phyloP scores from a whole-genome alignment of 495 filamentous ascomycete genomes.

The Penicillium chermesinum region DNA sequence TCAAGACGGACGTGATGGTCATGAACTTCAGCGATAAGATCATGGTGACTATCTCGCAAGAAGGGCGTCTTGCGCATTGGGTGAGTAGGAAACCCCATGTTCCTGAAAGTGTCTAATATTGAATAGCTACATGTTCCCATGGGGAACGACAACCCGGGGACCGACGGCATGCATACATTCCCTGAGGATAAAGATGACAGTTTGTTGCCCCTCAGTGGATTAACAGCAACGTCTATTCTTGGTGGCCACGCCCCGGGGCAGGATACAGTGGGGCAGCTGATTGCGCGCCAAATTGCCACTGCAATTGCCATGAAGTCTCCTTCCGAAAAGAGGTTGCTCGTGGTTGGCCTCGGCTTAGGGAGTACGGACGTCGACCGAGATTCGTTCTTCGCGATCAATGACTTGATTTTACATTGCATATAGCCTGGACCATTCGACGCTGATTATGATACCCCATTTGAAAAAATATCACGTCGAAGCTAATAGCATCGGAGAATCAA shows the following conservation, averaged over 20 bases:
- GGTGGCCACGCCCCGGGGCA: slow-evolving; percentile 76
- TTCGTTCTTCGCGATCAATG: slow-evolving; percentile 76
- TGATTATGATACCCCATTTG: slow-evolving; percentile 11
- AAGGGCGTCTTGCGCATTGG: slow-evolving; percentile 87
- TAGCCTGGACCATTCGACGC: slow-evolving; percentile 23
- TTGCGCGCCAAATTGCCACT: slow-evolving; percentile 83
- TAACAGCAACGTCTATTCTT: slow-evolving; percentile 84
- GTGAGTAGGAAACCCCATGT: slow-evolving; percentile 40
- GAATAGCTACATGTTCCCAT: slow-evolving; percentile 82
- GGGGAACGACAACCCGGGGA: slow-evolving; percentile 57
- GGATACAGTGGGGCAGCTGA: slow-evolving; percentile 79
- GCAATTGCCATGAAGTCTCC: slow-evolving; percentile 65
- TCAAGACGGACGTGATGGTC: slow-evolving; percentile 64
- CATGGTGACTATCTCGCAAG: slow-evolving; percentile 81
- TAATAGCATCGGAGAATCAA: too few relatives aligned
- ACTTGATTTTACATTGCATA: slow-evolving; percentile 66
- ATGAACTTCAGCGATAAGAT: slow-evolving; percentile 87
- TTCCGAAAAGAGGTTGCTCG: slow-evolving; percentile 70
- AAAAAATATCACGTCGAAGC: too few relatives aligned
- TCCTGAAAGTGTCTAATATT: not conserved
- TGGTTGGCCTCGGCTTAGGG: slow-evolving; percentile 76
- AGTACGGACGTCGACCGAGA: slow-evolving; percentile 59
- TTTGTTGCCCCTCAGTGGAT: slow-evolving; percentile 68
- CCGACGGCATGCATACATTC: slow-evolving; percentile 41
- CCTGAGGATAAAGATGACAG: slow-evolving; percentile 48